Percentiles rank a stretch among this genome's conserved stretches.
Evolutionary conservation across 208 protist genomes (phyloP).

Genomic region (Lotmaria passim): DNA sequence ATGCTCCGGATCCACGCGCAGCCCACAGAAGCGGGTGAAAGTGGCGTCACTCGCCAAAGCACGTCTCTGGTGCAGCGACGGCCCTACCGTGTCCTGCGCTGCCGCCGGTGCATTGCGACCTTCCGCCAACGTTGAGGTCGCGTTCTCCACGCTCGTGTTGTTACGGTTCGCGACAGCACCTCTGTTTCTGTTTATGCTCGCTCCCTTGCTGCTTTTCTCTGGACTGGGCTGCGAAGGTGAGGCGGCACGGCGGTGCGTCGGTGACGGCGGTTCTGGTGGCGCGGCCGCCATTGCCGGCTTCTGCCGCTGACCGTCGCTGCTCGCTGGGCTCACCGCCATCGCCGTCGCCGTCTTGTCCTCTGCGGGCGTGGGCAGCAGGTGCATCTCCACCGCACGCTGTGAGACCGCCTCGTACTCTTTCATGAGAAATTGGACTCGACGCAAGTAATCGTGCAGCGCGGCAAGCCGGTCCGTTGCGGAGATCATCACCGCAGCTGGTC

Average conservation of each 20-base stretch:
- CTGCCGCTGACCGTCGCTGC: conserved; percentile 4
- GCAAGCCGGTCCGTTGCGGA: conserved; percentile 22
- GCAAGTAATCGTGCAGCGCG: conserved; percentile 27
- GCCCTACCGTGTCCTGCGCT: background rate
- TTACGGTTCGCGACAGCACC: background rate
- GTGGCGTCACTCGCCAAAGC: conserved; percentile 28
- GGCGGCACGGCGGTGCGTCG: conserved; percentile 3
- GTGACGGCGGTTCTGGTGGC: conserved; percentile 22
- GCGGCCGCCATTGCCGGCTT: background rate
- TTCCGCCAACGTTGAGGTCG: no score
- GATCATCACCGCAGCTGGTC: background rate
- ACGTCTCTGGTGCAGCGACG: conserved; percentile 31
- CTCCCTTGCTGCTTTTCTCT: background rate
- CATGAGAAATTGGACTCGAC: conserved; percentile 33
- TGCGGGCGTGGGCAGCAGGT: conserved; percentile 12
- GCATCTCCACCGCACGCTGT: conserved; percentile 32
- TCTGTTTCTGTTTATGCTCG: no score
- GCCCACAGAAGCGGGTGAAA: conserved; percentile 31
- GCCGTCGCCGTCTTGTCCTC: background rate
- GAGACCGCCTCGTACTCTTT: conserved; percentile 38
- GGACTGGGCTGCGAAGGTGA: no score
- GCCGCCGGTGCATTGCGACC: no score
- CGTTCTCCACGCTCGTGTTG: background rate
- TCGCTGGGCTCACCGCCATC: conserved; percentile 3
- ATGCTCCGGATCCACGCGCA: conserved; percentile 26